Evolutionary conservation across 75 land plant genomes (phyloP).

Genomic region (Selaginella moellendorffii): DNA sequence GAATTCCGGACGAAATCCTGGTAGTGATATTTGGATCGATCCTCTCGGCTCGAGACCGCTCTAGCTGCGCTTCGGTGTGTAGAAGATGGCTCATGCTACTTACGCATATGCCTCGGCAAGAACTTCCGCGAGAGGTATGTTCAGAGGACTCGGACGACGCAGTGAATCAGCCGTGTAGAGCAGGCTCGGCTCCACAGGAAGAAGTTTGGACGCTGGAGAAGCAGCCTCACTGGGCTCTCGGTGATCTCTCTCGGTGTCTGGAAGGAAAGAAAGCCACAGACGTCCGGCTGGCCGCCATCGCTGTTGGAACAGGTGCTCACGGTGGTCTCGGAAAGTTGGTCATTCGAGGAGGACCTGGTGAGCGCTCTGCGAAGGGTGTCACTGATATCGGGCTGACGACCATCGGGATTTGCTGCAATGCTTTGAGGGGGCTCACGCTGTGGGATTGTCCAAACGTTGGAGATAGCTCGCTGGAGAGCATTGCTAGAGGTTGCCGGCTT

Average conservation of each 20-base stretch:
- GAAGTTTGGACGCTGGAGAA: not conserved
- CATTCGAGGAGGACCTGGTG: constrained; percentile 32
- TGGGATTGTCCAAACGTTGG: constrained; percentile 54
- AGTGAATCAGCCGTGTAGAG: not conserved
- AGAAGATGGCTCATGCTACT: constrained; percentile 77
- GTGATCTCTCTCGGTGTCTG: constrained; percentile 52
- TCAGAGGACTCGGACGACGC: not conserved
- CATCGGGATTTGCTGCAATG: constrained; percentile 57
- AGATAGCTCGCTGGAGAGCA: constrained; percentile 49
- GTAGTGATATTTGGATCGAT: constrained; percentile 63
- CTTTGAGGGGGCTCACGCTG: constrained; percentile 45
- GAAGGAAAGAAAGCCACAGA: constrained; percentile 87
- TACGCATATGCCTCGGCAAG: constrained; percentile 41
- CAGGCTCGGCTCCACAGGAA: not conserved
- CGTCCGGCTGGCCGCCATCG: constrained; percentile 52
- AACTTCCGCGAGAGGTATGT: constrained; percentile 7
- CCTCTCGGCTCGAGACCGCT: constrained; percentile 40
- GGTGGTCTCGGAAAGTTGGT: constrained; percentile 70
- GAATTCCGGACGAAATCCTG: constrained; percentile 73
- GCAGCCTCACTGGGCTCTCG: constrained; percentile 11
- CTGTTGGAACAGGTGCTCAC: constrained; percentile 46
- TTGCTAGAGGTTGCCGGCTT: constrained; percentile 53
- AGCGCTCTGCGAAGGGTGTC: constrained; percentile 22
- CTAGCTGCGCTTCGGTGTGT: constrained; percentile 59
- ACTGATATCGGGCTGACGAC: constrained; percentile 61